Evolutionary conservation across 2,329 filamentous ascomycete genomes (phyloP).

Genomic region (Metarhizium sp.): DNA sequence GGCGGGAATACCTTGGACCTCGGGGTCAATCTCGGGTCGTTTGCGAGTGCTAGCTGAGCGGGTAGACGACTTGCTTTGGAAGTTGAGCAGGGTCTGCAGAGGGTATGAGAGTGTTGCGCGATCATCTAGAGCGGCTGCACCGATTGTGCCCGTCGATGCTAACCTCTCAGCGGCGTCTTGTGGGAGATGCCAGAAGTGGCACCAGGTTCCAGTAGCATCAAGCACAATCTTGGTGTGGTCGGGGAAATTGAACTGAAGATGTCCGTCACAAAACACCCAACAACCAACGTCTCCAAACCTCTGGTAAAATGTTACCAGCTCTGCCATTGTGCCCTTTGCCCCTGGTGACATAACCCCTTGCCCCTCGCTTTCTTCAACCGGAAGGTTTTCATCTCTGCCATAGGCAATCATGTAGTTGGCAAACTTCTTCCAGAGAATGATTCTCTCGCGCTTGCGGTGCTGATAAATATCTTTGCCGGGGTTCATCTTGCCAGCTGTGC

Average conservation of each 20-base stretch:
- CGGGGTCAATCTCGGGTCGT: conserved; percentile 50
- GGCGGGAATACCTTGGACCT: conserved; percentile 54
- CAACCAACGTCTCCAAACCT: conserved; percentile 71
- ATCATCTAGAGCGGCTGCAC: conserved; percentile 59
- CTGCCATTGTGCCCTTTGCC: conserved; percentile 29
- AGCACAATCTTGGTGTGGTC: conserved; percentile 81
- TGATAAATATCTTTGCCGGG: conserved; percentile 56
- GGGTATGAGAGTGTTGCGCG: conserved; percentile 64
- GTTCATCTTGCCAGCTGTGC: conserved; percentile 51
- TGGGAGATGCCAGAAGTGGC: conserved; percentile 69
- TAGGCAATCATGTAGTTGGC: conserved; percentile 68
- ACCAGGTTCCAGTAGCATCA: conserved; percentile 63
- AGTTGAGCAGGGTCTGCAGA: conserved; percentile 65
- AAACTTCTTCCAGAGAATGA: conserved; percentile 64
- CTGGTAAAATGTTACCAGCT: conserved; percentile 73
- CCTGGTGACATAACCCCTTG: conserved; percentile 30
- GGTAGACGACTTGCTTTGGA: conserved; percentile 38
- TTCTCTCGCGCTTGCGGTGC: conserved; percentile 55
- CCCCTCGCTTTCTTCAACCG: conserved; percentile 35
- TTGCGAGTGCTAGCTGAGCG: conserved; percentile 39
- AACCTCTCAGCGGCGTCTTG: conserved; percentile 61
- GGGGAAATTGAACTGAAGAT: conserved; percentile 80
- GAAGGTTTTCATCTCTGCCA: conserved; percentile 57
- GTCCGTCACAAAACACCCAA: conserved; percentile 74
- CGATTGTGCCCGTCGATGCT: conserved; percentile 54